Evolutionary conservation across 2,329 filamentous ascomycete species (phyloP).

Genomic region (Fusarium stilboides): DNA sequence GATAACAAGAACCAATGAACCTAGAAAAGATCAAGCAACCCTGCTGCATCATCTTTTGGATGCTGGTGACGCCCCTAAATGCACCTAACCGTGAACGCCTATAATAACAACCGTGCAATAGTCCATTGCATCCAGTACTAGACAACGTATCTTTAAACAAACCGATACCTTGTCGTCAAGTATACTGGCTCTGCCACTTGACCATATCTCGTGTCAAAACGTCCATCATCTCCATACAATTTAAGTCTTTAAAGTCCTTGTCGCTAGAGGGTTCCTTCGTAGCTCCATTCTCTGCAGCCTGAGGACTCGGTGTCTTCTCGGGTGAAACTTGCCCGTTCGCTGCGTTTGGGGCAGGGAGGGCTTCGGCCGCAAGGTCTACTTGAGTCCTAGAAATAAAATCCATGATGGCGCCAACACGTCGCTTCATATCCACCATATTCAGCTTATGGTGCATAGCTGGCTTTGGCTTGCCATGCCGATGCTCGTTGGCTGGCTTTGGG

Average conservation of each 20-base stretch:
- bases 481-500: slow-evolving; percentile 59
- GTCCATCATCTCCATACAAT: slow-evolving; percentile 92
- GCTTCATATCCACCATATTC: slow-evolving; percentile 90
- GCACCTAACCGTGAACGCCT: slow-evolving; percentile 46
- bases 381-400: slow-evolving; percentile 93
- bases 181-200: slow-evolving; percentile 85
- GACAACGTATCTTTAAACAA: not conserved
- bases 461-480: slow-evolving; percentile 70
- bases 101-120: slow-evolving; percentile 19
- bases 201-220: slow-evolving; percentile 83
- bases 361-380: slow-evolving; percentile 83
- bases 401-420: slow-evolving; percentile 85
- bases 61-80: slow-evolving; percentile 46
- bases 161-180: slow-evolving; percentile 47
- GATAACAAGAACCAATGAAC: slow-evolving; percentile 23
- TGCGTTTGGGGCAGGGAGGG: slow-evolving; percentile 61
- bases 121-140: slow-evolving; percentile 4
- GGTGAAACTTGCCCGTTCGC: slow-evolving; percentile 59
- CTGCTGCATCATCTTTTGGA: slow-evolving; percentile 39
- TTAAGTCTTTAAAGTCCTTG: slow-evolving; percentile 81
- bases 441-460: slow-evolving; percentile 74
- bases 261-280: slow-evolving; percentile 43
- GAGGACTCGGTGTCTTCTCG: slow-evolving; percentile 54
- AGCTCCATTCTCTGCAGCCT: slow-evolving; percentile 46
- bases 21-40: slow-evolving; percentile 28